Percentiles rank a stretch among this genome's conserved stretches.
These are phyloP conservation scores for Oehlia diaphana DNA, from an alignment of 192 early-diverging fungal genomes.

Conservation along the genomic window DNA sequence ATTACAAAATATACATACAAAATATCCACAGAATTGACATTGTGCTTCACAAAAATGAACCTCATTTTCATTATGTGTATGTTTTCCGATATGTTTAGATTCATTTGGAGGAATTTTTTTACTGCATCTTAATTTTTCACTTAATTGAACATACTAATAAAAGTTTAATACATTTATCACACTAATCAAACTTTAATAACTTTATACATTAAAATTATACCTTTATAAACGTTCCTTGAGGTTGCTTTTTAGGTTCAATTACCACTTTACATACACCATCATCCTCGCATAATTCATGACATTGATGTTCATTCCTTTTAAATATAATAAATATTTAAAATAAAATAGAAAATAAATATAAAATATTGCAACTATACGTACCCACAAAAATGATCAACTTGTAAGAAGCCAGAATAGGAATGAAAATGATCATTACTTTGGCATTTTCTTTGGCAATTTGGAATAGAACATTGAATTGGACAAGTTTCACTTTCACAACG, in stretches of 20 bases:
- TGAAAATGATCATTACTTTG: slow-evolving; percentile 28
- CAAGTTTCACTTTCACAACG: slow-evolving; percentile 25
- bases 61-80: neutral
- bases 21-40: slow-evolving; percentile 24
- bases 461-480: slow-evolving; percentile 22
- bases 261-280: slow-evolving; percentile 27
- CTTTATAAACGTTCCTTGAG: slow-evolving; percentile 4
- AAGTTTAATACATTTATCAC: neutral
- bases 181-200: neutral
- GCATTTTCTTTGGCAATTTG: neutral
- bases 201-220: neutral
- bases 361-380: neutral
- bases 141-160: slow-evolving; percentile 20
- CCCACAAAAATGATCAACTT: slow-evolving; percentile 27
- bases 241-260: slow-evolving; percentile 15
- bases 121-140: slow-evolving; percentile 12
- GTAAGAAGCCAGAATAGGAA: neutral
- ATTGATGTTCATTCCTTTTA: slow-evolving; percentile 28
- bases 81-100: slow-evolving; percentile 20
- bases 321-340: neutral
- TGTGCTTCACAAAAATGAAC: slow-evolving; percentile 17
- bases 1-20: neutral
- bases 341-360: too few species aligned
- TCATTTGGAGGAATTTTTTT: slow-evolving; percentile 29
- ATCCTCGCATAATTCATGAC: slow-evolving; percentile 18